Base-by-base conservation (phyloP, 2,329 filamentous ascomycete species). In the Colletotrichum melonis region DNA sequence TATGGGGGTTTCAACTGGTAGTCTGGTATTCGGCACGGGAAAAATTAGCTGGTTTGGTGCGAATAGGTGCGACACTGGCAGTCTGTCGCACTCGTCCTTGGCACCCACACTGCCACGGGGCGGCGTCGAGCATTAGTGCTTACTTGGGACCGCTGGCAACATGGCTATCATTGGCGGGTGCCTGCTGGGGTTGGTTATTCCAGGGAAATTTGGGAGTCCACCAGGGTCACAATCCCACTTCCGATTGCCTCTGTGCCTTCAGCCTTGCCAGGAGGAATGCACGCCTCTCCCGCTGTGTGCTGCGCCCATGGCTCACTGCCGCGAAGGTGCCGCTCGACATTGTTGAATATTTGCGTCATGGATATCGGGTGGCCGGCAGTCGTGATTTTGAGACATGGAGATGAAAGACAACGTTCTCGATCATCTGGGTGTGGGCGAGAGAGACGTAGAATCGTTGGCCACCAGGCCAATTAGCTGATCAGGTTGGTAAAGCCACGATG, bases 81-180 rank as follows among this genome's bases (percentile, higher is more conserved):
- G 32, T 35, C 32, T 35, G 32, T 35, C 32, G 32, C 63, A 32
- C 59, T 58, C 35, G 49, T 46, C 14, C 65, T 59, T 69, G 49
- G 65, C 65, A 42, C n/a, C 42, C 42, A 24, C 59, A 69, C 63
- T 30, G 67, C 71, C 49, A 65, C 67, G 28, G 67, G 67, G 67
- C 60, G 26, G 26, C 32, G 28, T 62, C 46, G 30, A 42, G 55
- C 69, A 30, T 38, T 73, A 71, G 71, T 56, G 71, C 67, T 66
- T 59, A 69, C 71, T 57, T 62, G 35, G 60, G 56, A 52, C 60
- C 35, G 58, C 60, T 30, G 60, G 22, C 14, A 14, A 30, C 52
- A 35, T 30, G n/a, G 26, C 35, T 26, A n/a, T 59, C 49, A 70
- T 70, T 73, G 67, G 71, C 35, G 28, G 60, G n/a, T 24, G 6